Evolutionary conservation across 148 eudicot species (phyloP).

Genomic region (Mesembryanthemum crystallinum): DNA sequence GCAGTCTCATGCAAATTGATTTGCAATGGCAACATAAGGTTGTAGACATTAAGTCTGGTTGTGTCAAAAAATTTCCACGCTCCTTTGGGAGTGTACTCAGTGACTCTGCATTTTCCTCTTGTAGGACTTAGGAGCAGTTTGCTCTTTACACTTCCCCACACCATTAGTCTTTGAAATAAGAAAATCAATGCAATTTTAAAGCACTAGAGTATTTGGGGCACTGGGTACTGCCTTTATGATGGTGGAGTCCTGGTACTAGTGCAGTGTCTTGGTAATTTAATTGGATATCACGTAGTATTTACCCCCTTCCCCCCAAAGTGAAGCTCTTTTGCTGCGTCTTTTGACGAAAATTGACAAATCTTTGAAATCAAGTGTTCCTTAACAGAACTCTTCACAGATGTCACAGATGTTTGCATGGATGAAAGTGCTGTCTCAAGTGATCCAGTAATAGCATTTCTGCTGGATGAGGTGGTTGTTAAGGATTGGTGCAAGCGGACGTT

Average conservation of each 20-base stretch:
- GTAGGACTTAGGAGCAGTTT: background rate
- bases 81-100: background rate
- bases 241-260: background rate
- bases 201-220: background rate
- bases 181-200: background rate
- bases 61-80: background rate
- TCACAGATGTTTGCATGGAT: conserved; percentile 99
- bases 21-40: background rate
- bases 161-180: background rate
- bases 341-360: background rate
- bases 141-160: background rate
- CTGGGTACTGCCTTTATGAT: background rate
- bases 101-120: background rate
- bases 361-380: conserved; percentile 40
- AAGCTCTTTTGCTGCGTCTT: background rate
- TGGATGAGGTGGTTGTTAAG: conserved; percentile 97
- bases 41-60: background rate
- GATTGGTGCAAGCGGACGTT: conserved; percentile 95
- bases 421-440: conserved; percentile 97
- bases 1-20: conserved; percentile 6
- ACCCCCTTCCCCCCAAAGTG: background rate
- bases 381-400: conserved; percentile 56
- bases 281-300: too few relatives aligned
- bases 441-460: conserved; percentile 84
- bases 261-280: background rate